Base-by-base conservation (phyloP, 306 rosid species). In the Alnus glutinosa region DNA sequence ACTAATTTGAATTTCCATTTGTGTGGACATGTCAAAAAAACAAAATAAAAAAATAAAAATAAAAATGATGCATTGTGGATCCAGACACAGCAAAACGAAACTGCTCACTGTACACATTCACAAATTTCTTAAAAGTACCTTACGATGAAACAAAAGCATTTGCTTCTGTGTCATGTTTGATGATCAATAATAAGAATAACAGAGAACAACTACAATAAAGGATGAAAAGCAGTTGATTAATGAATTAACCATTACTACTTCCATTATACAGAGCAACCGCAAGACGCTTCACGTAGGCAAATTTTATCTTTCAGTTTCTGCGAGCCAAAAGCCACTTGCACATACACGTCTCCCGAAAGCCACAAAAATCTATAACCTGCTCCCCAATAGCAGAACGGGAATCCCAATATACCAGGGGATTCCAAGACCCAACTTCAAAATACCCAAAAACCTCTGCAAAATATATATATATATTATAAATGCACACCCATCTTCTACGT, bases 191-290 rank as follows among this genome's bases (percentile, higher is more conserved):
- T 42, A 5, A 42, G 46, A 42, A 7, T 5, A 42, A 42, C 1
- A 42, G 44, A 5, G 5, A 42, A 5, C 7, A 5, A 42, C 7
- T 42, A 42, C 46, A 42, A 4, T 7, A 6, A 42, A 39, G 1
- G 15, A 30, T 5, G 2, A 12, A 62, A 62, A 62, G 10, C 12
- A 32, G 14, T 34, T 12, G 69, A 62, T 11, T 12, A 42, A 42
- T 42, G 44, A 64, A 59, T 28, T 28, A 61, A 28, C 42, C 70
- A 48, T 48, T 46, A 74, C 71, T 58, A 81, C 18, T 73, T 62
- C 74, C 7, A 11, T 23, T 73, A 76, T 73, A 73, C 76, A 73
- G 19, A 71, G 52, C 64, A 71, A 78, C 44, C 77, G 71, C 51
- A 57, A 67, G 19, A 51, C 37, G 55, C 72, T 49, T 36, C 68